A percentile compares a stretch with the other conserved stretches of the same genome.
Evolutionary conservation across 2,329 filamentous ascomycete genomes (phyloP).

Genomic region (Fusarium sp.): DNA sequence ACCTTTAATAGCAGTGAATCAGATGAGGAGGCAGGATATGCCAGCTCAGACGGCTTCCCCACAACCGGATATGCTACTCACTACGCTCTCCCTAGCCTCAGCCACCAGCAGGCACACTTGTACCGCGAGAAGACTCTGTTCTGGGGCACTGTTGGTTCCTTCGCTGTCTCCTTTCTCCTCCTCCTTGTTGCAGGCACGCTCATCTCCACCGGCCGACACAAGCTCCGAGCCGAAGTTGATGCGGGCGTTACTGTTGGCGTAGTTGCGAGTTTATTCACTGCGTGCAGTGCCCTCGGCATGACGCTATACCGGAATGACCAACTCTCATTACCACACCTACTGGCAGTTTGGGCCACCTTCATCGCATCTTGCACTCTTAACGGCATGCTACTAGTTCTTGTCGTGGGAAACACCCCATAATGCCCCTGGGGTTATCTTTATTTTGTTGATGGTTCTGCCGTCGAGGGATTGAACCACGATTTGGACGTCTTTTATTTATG

Average conservation of each 20-base stretch:
- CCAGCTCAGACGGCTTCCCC: slow-evolving; percentile 66
- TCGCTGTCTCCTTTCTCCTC: slow-evolving; percentile 72
- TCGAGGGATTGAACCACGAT: slow-evolving; percentile 19
- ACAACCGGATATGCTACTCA: slow-evolving; percentile 65
- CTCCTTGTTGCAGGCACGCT: slow-evolving; percentile 75
- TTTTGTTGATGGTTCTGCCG: background rate
- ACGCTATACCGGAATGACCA: slow-evolving; percentile 66
- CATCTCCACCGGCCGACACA: slow-evolving; percentile 75
- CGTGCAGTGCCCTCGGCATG: slow-evolving; percentile 71
- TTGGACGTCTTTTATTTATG: slow-evolving; percentile 4
- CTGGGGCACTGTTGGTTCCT: slow-evolving; percentile 65
- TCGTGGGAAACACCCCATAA: slow-evolving; percentile 57
- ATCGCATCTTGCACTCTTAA: slow-evolving; percentile 57
- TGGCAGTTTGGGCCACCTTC: slow-evolving; percentile 57
- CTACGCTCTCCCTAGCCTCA: slow-evolving; percentile 66
- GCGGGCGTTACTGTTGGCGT: slow-evolving; percentile 78
- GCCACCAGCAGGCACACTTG: slow-evolving; percentile 62
- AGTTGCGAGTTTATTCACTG: slow-evolving; percentile 74
- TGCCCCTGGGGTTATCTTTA: background rate
- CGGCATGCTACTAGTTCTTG: slow-evolving; percentile 59
- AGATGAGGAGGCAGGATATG: slow-evolving; percentile 63
- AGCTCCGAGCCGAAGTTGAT: slow-evolving; percentile 78
- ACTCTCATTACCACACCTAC: slow-evolving; percentile 58
- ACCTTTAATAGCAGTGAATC: slow-evolving; percentile 55
- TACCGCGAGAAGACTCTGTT: slow-evolving; percentile 70